Percentiles rank a stretch among this genome's conserved stretches.
These are phyloP conservation scores for Microdochium nivale DNA, from an alignment of 2,329 filamentous ascomycete genomes.

Conservation along the genomic window DNA sequence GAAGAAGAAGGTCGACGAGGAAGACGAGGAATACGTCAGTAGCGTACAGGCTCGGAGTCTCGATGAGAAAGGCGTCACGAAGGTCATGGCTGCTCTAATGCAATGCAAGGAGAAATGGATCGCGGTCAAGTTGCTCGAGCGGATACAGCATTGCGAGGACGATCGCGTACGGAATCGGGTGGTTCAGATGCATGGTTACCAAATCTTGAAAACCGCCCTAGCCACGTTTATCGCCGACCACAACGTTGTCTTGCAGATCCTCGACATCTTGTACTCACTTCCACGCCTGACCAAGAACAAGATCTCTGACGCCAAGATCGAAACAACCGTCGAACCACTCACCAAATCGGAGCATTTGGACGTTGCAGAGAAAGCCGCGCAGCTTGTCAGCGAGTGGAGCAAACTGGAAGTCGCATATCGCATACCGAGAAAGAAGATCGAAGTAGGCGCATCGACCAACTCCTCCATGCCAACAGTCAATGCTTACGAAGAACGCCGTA, in stretches of 20 bases:
- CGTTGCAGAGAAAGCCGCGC: slow-evolving; percentile 62
- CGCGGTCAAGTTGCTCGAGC: slow-evolving; percentile 83
- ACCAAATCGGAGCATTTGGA: slow-evolving; percentile 61
- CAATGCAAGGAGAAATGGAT: slow-evolving; percentile 99
- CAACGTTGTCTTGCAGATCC: slow-evolving; percentile 81
- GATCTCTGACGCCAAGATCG: slow-evolving; percentile 92
- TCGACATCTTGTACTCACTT: slow-evolving; percentile 82
- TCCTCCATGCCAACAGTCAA: slow-evolving; percentile 35
- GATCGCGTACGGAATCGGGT: slow-evolving; percentile 82
- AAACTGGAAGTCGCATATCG: slow-evolving; percentile 86
- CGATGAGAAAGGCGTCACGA: slow-evolving; percentile 22
- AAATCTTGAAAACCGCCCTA: slow-evolving; percentile 82
- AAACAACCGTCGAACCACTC: slow-evolving; percentile 66
- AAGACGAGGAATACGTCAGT: slow-evolving; percentile 93
- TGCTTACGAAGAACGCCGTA: slow-evolving; percentile 56
- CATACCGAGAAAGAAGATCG: slow-evolving; percentile 82
- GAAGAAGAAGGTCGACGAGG: slow-evolving; percentile 85
- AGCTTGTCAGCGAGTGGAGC: slow-evolving; percentile 76
- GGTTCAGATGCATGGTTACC: slow-evolving; percentile 94
- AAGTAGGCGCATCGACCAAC: slow-evolving; percentile 49
- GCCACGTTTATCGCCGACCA: slow-evolving; percentile 80
- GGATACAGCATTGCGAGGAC: slow-evolving; percentile 80
- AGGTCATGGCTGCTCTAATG: slow-evolving; percentile 66
- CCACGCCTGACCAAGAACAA: slow-evolving; percentile 93
- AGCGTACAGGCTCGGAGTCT: slow-evolving; percentile 38